These are phyloP conservation scores for Tricholoma sp. DNA, from an alignment of 768 basidiomycete genomes.

Conservation along the genomic window DNA sequence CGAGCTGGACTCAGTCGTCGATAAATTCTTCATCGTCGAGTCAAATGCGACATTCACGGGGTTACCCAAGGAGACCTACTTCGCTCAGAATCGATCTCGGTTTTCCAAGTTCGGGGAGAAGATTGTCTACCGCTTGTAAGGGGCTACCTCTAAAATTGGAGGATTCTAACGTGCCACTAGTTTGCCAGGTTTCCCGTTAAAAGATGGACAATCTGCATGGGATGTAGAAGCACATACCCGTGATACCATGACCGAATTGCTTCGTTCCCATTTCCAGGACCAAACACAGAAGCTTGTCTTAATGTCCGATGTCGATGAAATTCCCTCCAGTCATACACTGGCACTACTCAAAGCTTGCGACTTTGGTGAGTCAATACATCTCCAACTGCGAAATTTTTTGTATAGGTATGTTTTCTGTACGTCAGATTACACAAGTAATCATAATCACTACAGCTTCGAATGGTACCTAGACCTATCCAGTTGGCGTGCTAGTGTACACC, in stretches of 20 bases:
- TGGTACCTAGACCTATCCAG: slow-evolving; percentile 50
- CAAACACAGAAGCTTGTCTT: slow-evolving; percentile 40
- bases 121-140: slow-evolving; percentile 48
- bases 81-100: slow-evolving; percentile 38
- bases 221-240: slow-evolving; percentile 45
- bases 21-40: slow-evolving; percentile 58
- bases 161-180: slow-evolving; percentile 18
- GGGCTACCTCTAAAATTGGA: slow-evolving; percentile 3
- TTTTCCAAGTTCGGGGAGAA: slow-evolving; percentile 49
- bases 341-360: slow-evolving; percentile 48
- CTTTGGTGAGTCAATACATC: slow-evolving; percentile 48
- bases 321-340: slow-evolving; percentile 49
- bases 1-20: slow-evolving; percentile 53
- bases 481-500: slow-evolving; percentile 53
- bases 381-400: slow-evolving; percentile 55
- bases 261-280: slow-evolving; percentile 31
- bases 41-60: slow-evolving; percentile 62
- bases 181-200: slow-evolving; percentile 40
- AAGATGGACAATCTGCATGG: slow-evolving; percentile 40
- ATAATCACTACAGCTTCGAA: slow-evolving; percentile 35
- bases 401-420: slow-evolving; percentile 41
- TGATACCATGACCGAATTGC: slow-evolving; percentile 42
- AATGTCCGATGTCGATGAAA: slow-evolving; percentile 62
- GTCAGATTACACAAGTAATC: neutral
- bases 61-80: slow-evolving; percentile 46